Evolutionary conservation across 352 stramenopile species (phyloP).

Genomic region (Phytophthora nicotianae): DNA sequence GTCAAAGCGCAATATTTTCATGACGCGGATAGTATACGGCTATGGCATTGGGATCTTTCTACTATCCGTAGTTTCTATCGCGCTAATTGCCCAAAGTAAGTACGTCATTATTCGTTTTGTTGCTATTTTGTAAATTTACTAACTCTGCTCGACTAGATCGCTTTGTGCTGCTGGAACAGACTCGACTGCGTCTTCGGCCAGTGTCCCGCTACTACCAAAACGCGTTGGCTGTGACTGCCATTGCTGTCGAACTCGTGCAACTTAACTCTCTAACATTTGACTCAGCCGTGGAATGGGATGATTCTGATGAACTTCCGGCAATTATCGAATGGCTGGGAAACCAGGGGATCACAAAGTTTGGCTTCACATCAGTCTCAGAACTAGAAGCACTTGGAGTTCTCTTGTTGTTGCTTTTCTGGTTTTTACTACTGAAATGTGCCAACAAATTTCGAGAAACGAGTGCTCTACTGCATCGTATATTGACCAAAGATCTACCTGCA

Average conservation of each 20-base stretch:
- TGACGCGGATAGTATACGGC: slow-evolving; percentile 34
- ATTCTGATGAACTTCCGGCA: slow-evolving; percentile 49
- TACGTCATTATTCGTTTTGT: background rate
- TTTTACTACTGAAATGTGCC: slow-evolving; percentile 66
- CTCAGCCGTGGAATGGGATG: slow-evolving; percentile 40
- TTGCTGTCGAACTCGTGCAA: slow-evolving; percentile 60
- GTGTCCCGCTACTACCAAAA: slow-evolving; percentile 62
- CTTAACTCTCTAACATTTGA: slow-evolving; percentile 70
- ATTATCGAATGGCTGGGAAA: slow-evolving; percentile 46
- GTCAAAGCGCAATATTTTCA: slow-evolving; percentile 23
- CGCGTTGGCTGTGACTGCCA: slow-evolving; percentile 39
- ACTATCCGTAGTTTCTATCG: slow-evolving; percentile 44
- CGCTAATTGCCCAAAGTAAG: slow-evolving; percentile 42
- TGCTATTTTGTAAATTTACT: slow-evolving; percentile 25
- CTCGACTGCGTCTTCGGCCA: slow-evolving; percentile 50
- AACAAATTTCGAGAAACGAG: slow-evolving; percentile 76
- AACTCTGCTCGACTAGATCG: slow-evolving; percentile 47
- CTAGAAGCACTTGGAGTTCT: slow-evolving; percentile 38
- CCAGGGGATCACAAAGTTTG: slow-evolving; percentile 27
- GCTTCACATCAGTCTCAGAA: slow-evolving; percentile 15
- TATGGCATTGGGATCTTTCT: slow-evolving; percentile 44
- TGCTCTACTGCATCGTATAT: slow-evolving; percentile 47
- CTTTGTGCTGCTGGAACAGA: slow-evolving; percentile 60
- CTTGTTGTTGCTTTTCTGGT: slow-evolving; percentile 38
- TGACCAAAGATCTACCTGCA: slow-evolving; percentile 63